Base-by-base conservation (phyloP, 106 monocot species). In the Apostasia shenzhenica region DNA sequence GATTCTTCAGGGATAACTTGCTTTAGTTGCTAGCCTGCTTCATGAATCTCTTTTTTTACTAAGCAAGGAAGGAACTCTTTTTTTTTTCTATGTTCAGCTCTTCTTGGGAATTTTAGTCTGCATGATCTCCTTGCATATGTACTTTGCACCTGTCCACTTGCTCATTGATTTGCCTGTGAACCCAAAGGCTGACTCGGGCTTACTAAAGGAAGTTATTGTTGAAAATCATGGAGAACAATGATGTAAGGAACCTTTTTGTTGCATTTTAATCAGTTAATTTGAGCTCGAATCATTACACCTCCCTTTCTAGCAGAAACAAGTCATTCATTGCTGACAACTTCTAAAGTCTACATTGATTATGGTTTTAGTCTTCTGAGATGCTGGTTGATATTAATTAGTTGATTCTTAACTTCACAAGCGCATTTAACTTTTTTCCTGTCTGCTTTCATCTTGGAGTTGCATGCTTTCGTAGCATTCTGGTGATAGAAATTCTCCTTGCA, bases 121-220 rank as follows among this genome's bases (percentile, higher is more conserved):
- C 81, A 92, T 92, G 83, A 87, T 97, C 79, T 97, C 97, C 40
- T 66, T 97, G 75, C 92, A 97, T 49, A 82, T 97, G 97, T 97
- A 97, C 72, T 97, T 97, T 61, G 83, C 89, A 53, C 97, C 97
- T 60, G 79, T 75, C 12, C 80, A 81, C 54, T 66, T 83, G 85
- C 89, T 92, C 58, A 83, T 92, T 13, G 86, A 92, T 66, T 76
- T 90, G 56, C 97, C 92, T 54, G 14, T 51, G 44, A 48, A 77
- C 56, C 67, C 80, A 55, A 91, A 81, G 66, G 9, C 73, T 41
- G 45, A 61, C n/a, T 59, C 70, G 9, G 71, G 73, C 53, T 37
- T 71, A 45, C 73, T 86, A 2, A 79, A 70, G 4, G 81, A 84
- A 72, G 74, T 84, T 46, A 47, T 72, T 53, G 63, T 80, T 57